phyloP scores from a whole-genome alignment of 2,329 filamentous ascomycete genomes.

The Verticillium albo-atrum region DNA sequence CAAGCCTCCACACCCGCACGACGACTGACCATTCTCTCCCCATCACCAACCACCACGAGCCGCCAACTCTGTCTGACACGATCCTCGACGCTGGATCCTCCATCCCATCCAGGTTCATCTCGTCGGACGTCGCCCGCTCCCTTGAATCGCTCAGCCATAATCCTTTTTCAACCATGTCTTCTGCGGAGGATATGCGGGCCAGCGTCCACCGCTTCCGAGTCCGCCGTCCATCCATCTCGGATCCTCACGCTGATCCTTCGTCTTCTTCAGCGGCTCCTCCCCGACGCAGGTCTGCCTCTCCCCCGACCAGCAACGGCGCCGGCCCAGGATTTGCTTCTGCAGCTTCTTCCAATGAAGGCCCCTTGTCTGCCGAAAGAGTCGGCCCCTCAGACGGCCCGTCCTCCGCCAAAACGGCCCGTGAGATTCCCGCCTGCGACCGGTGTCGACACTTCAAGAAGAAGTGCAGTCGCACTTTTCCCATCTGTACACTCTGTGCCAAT shows the following conservation, averaged over 20 bases:
- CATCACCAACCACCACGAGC: background rate
- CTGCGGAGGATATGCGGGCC: conserved; percentile 13
- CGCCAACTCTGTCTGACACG: background rate
- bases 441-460: conserved; percentile 42
- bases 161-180: conserved; percentile 7
- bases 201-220: conserved; percentile 21
- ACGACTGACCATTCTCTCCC: background rate
- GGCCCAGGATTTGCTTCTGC: background rate
- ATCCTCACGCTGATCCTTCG: background rate
- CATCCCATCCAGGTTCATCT: background rate
- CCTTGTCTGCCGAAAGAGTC: background rate
- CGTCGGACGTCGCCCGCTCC: background rate
- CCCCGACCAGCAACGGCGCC: background rate
- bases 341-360: background rate
- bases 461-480: conserved; percentile 35
- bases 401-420: conserved; percentile 6
- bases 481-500: conserved; percentile 32
- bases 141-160: background rate
- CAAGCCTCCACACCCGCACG: background rate
- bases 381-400: background rate
- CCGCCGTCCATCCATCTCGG: conserved; percentile 12
- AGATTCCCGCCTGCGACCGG: conserved; percentile 32
- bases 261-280: conserved; percentile 6
- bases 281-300: conserved; percentile 15
- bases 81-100: background rate